Conservation (phyloP, 306 rosid genomes). For the Lathyrus tuberosus region DNA sequence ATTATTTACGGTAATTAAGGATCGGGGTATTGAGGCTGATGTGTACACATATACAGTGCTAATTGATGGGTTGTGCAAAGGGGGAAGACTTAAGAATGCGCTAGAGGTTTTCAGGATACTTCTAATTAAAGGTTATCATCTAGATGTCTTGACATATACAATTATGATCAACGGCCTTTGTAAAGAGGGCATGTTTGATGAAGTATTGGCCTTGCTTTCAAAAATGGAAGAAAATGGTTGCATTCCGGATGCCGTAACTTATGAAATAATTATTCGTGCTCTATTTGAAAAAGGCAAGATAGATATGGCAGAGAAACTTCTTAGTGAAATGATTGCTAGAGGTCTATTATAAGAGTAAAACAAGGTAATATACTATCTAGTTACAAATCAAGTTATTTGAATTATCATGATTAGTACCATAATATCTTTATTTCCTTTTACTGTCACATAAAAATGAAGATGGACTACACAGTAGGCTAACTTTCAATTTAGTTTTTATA, state of each 20-base stretch:
- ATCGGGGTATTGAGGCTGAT: background rate
- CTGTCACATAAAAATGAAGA: background rate
- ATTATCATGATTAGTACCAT: background rate
- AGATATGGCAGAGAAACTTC: slow-evolving; percentile 6
- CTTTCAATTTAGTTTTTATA: background rate
- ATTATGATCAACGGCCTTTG: slow-evolving; percentile 5
- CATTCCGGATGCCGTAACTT: slow-evolving; percentile 1
- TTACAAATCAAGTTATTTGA: background rate
- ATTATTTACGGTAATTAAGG: background rate
- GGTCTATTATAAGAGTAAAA: background rate
- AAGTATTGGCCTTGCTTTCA: background rate
- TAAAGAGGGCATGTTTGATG: slow-evolving; percentile 1
- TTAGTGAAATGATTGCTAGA: slow-evolving; percentile 2
- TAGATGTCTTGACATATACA: background rate
- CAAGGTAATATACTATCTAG: background rate
- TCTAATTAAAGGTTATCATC: slow-evolving; percentile 6
- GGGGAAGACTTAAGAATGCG: background rate
- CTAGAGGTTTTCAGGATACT: slow-evolving; percentile 13
- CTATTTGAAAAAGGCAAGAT: background rate
- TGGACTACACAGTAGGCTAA: background rate
- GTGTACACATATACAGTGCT: background rate
- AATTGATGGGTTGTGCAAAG: slow-evolving; percentile 1
- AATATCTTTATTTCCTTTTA: background rate
- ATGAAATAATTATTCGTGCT: background rate
- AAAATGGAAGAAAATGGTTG: background rate